Evolutionary conservation across 768 basidiomycete species (phyloP).

Genomic region (Lactifluus hygrophoroides): DNA sequence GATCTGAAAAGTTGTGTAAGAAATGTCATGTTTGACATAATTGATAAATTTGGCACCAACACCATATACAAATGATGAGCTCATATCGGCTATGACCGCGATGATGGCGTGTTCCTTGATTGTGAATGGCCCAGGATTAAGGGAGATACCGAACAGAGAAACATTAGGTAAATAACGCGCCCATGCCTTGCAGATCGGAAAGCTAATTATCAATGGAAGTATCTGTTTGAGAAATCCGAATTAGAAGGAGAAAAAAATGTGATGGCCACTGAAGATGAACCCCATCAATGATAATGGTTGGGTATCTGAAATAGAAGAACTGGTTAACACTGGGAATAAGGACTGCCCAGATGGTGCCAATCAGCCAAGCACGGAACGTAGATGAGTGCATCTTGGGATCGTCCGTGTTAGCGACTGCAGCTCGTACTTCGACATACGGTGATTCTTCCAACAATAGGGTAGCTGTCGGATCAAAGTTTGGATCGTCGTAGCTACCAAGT

Average conservation of each 20-base stretch:
- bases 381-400: no score
- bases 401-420: no score
- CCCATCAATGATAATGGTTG: constrained; percentile 27
- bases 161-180: no score
- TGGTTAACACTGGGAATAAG: constrained; percentile 69
- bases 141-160: constrained; percentile 41
- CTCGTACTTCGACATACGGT: no score
- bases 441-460: constrained; percentile 34
- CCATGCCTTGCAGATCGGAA: constrained; percentile 60
- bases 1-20: no score
- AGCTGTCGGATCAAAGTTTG: constrained; percentile 14
- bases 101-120: neutral
- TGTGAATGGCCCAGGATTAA: neutral
- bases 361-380: no score
- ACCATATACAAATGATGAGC: neutral
- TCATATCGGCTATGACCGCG: no score
- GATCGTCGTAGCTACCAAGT: constrained; percentile 6
- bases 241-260: no score
- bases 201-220: constrained; percentile 60
- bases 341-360: no score
- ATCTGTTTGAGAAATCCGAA: constrained; percentile 27
- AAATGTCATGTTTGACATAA: neutral
- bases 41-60: neutral
- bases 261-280: neutral
- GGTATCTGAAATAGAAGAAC: constrained; percentile 67